Percentiles rank a stretch among this genome's conserved stretches.
Conservation (phyloP, 495 filamentous ascomycete genomes). For the Trichoderma reesei region DNA sequence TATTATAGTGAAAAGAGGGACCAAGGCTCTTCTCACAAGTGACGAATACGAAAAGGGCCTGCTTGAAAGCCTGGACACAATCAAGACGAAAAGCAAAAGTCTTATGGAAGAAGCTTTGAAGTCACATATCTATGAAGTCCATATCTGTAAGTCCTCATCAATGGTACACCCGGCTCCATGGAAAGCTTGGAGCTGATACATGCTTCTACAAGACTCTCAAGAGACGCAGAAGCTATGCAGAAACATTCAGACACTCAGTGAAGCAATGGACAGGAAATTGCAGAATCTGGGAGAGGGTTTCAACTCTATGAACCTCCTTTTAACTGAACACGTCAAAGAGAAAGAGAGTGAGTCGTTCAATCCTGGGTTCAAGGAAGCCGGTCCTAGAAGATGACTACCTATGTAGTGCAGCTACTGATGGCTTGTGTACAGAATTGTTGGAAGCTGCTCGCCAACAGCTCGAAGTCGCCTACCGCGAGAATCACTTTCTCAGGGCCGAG, state of each 20-base stretch:
- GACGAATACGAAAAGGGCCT: background rate
- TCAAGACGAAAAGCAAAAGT: slow-evolving; percentile 5
- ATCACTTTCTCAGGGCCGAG: background rate
- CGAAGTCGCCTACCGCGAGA: background rate
- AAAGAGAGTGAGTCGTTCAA: background rate
- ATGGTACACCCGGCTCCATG: background rate
- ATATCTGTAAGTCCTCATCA: background rate
- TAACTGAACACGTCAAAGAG: background rate
- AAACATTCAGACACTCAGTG: background rate
- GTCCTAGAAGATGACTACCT: too few species aligned
- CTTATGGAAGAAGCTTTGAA: slow-evolving; percentile 8
- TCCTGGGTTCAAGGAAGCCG: background rate
- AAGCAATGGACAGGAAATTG: background rate
- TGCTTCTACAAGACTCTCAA: background rate
- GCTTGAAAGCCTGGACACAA: background rate
- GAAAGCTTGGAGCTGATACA: background rate
- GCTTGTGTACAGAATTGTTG: too few species aligned
- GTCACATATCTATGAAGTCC: slow-evolving; percentile 5
- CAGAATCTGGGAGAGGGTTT: background rate
- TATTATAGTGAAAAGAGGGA: background rate
- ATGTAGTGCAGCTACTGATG: too few species aligned
- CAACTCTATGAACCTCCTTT: background rate
- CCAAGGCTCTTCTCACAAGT: background rate
- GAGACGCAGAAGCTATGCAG: background rate
- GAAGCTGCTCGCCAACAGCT: background rate